Percentiles rank a stretch among this genome's conserved stretches.
Conservation (phyloP, 2,329 filamentous ascomycete species). For the Ceratocystis eucalypticola region DNA sequence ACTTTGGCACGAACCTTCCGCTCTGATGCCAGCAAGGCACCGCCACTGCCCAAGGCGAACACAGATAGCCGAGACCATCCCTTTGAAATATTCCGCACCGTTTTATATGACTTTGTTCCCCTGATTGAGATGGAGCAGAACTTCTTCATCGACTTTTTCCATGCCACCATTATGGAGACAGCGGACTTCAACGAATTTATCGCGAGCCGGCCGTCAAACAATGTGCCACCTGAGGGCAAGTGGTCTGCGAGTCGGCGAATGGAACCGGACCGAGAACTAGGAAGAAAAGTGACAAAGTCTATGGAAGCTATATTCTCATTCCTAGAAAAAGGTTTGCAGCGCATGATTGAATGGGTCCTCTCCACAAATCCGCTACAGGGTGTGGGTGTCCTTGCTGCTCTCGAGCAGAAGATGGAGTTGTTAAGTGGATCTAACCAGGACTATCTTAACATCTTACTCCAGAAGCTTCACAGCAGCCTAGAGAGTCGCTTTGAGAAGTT, state of each 20-base stretch:
- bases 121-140: conserved; percentile 90
- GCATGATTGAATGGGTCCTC: conserved; percentile 71
- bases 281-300: conserved; percentile 66
- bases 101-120: conserved; percentile 68
- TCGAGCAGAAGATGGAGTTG: conserved; percentile 66
- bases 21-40: conserved; percentile 48
- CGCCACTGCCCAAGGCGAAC: conserved; percentile 25
- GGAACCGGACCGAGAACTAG: conserved; percentile 77
- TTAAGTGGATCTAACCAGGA: conserved; percentile 88
- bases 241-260: conserved; percentile 37
- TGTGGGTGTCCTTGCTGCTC: conserved; percentile 65
- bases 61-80: conserved; percentile 55
- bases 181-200: conserved; percentile 76
- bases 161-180: conserved; percentile 71
- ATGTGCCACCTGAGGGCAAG: conserved; percentile 19
- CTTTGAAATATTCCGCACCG: conserved; percentile 67
- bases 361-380: conserved; percentile 73
- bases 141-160: conserved; percentile 94
- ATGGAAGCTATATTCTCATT: conserved; percentile 85
- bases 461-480: conserved; percentile 64
- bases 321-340: conserved; percentile 64
- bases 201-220: conserved; percentile 28
- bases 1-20: conserved; percentile 65
- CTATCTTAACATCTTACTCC: conserved; percentile 65
- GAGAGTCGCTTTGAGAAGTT: conserved; percentile 72